Evolutionary conservation across 23 red algal species (phyloP), one percentile per base, ranked within the genome.

Genomic region (Pyropia yezoensis): DNA sequence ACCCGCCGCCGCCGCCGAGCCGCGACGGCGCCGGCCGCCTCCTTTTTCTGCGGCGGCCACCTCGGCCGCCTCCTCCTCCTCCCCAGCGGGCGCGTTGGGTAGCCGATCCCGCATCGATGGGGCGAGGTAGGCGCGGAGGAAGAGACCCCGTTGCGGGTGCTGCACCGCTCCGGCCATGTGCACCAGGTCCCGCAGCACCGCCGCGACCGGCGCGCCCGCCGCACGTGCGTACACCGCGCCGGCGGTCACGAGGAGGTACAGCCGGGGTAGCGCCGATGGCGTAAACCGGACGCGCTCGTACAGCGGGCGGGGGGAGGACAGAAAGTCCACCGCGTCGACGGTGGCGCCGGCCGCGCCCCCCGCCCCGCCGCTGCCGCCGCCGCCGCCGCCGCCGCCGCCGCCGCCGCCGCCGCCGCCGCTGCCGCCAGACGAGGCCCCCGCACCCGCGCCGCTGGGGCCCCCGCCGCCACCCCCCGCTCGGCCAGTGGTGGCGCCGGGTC

Each of bases 131-230:
- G 80, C 80, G 11, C 92, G 71, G 54, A 96, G 73, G 49, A 86
- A 89, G 17, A 96, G 59, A 3, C 92, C 85, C 30, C 78, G 76
- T 59, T 79, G 55, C 34, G 92, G 85, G 67, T 96, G 73, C 49
- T 96, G 92, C 33, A 96, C 84, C 23, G 76, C 92, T 11, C 62
- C 66, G 59, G 78, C 85, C 92, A 96, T 96, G 66, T 89, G 81
- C n/a, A 90, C 56, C 54, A 96, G 79, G 61, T 96, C 92, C 51
- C 69, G 62, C 59, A 89, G 51, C 29, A 96, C 74, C 58, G 82
- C 87, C 60, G 85, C 79, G 50, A 62, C 62, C 1, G 64, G 65
- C 21, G 65, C 70, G 52, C 76, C 73, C 64, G 55, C 53, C n/a
- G 67, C 72, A 65, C 64, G 65, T 60, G 87, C 70, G 49, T 83